phyloP scores from a whole-genome alignment of 2,329 filamentous ascomycete genomes.

The Cryphonectria nitschkei region DNA sequence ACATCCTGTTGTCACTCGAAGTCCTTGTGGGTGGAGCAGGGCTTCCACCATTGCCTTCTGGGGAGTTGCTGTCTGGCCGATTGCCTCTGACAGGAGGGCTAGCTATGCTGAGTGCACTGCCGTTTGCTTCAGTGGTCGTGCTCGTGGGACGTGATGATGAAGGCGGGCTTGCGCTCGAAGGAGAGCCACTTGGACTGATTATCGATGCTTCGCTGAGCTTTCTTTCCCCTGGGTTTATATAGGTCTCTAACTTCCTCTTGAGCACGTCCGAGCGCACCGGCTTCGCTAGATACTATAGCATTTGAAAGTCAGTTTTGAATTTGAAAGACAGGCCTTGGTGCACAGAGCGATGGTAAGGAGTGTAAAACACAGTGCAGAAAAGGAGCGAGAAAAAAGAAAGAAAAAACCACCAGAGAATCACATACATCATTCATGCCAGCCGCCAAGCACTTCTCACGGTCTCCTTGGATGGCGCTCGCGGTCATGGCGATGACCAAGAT shows the following conservation, averaged over 20 bases:
- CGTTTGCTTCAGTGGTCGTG: slow-evolving; percentile 28
- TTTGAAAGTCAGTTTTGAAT: neutral
- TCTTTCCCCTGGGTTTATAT: slow-evolving; percentile 46
- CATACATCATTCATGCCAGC: slow-evolving; percentile 70
- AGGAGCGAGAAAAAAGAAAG: neutral
- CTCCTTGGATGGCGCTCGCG: slow-evolving; percentile 89
- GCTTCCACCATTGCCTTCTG: slow-evolving; percentile 13
- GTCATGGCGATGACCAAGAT: slow-evolving; percentile 98
- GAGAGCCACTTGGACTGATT: slow-evolving; percentile 20
- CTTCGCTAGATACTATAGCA: slow-evolving; percentile 91
- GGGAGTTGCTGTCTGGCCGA: slow-evolving; percentile 32
- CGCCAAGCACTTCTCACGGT: slow-evolving; percentile 92
- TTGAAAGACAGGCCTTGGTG: neutral
- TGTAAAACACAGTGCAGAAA: neutral
- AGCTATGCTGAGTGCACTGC: slow-evolving; percentile 15
- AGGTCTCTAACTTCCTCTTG: slow-evolving; percentile 75
- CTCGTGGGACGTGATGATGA: neutral
- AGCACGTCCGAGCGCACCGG: slow-evolving; percentile 88
- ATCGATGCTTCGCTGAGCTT: slow-evolving; percentile 26
- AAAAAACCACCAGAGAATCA: neutral
- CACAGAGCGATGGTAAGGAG: neutral
- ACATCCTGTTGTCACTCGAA: slow-evolving; percentile 41
- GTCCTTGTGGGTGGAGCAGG: slow-evolving; percentile 34
- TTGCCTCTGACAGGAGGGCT: slow-evolving; percentile 33
- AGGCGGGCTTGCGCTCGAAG: slow-evolving; percentile 31